Base-by-base conservation (phyloP, 371 early-diverging fungal genomes). In the Lichtheimia hyalospora region DNA sequence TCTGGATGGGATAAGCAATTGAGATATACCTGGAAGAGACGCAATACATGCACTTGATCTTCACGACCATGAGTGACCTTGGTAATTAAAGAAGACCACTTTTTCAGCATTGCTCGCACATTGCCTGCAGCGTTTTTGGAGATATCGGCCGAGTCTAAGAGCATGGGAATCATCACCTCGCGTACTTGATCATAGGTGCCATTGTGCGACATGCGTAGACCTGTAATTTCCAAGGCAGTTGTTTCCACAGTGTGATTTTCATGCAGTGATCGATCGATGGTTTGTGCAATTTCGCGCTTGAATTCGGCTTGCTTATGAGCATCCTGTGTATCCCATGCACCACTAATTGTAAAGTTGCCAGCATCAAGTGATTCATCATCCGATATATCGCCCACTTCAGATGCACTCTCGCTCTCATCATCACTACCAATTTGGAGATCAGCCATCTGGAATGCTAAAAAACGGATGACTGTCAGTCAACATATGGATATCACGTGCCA, bases 201-300 rank as follows among this genome's bases (percentile, higher is more conserved):
- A 68, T 96, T 90, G 64, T 85, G 87, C 5, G 96, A 89, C 91
- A 96, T 90, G 62, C 96, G 92, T 60, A 94, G 74, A 7, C 94
- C 89, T 55, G 94, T 96, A 27, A 97, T 81, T 78, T 98, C 97
- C 15, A 95, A 70, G 12, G 85, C 84, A 6, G 95, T 87, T 58
- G 87, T 86, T 23, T 92, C 93, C 10, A 90, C 82, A 1, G 79
- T 68, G 64, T 92, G 93, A 46, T 84, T 77, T 56, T 95, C 93
- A 24, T 74, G 79, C 61, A 96, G 81, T 10, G 94, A 92, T 14
- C 96, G 83, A 24, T 90, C 87, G 52, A 96, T 67, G 0, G 95
- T 95, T 61, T 82, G 82, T 1, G 78, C 73, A 23, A 93, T 86
- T 78, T 97, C 98, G 16, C 79, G 77, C 52, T 85, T 86, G 73